Evolutionary conservation across 345 rosid species (phyloP).

Genomic region (Clarkia xantiana): DNA sequence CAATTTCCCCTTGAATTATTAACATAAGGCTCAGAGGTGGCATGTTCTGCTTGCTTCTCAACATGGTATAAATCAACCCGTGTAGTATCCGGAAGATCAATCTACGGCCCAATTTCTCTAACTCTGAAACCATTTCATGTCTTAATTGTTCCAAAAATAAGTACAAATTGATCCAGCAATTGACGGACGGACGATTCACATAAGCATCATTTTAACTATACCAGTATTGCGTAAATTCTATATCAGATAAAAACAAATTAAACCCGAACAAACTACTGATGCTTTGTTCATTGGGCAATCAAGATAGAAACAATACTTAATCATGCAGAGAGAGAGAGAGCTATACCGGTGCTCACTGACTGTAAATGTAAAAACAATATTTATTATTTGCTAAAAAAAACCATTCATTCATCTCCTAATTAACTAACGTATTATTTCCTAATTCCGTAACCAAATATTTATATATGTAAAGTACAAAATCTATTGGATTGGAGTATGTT

Average conservation of each 20-base stretch:
- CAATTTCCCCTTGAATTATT: conserved; percentile 76
- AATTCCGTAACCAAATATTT: too few species aligned
- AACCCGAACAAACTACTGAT: too few species aligned
- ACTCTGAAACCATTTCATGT: conserved; percentile 48
- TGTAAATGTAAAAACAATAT: too few species aligned
- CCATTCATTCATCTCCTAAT: too few species aligned
- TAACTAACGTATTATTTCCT: too few species aligned
- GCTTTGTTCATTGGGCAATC: too few species aligned
- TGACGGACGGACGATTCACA: conserved; percentile 4
- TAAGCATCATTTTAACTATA: not conserved
- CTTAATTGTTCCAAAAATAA: conserved; percentile 58
- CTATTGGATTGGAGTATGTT: too few species aligned
- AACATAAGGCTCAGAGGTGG: conserved; percentile 43
- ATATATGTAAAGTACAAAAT: too few species aligned
- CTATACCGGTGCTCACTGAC: conserved; percentile 64
- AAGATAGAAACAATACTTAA: not conserved
- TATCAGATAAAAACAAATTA: too few species aligned
- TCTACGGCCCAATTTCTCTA: conserved; percentile 63
- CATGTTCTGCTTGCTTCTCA: conserved; percentile 71
- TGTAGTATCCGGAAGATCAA: conserved; percentile 69
- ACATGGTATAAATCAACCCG: conserved; percentile 88
- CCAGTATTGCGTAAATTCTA: too few species aligned
- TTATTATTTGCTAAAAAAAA: conserved; percentile 91
- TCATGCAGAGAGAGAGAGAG: conserved; percentile 1
- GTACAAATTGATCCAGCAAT: not conserved